phyloP scores from a whole-genome alignment of 2,329 filamentous ascomycete species.

The Thielaviopsis populi region DNA sequence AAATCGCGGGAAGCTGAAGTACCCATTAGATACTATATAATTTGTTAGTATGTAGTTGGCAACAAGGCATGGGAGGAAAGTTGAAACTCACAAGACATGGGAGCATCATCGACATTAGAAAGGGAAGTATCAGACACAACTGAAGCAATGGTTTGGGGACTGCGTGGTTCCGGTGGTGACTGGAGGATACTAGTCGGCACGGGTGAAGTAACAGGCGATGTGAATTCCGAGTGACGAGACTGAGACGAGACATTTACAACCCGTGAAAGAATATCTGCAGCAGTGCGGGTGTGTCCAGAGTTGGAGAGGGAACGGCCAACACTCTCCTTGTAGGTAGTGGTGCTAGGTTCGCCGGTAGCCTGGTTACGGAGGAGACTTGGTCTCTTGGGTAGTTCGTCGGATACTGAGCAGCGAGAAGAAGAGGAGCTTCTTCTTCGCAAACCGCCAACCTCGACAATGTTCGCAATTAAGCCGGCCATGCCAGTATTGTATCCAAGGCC shows the following conservation, averaged over 20 bases:
- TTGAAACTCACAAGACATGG: conserved; percentile 21
- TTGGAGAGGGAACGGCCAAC: conserved; percentile 13
- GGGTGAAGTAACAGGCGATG: conserved; percentile 13
- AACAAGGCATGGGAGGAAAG: conserved; percentile 17
- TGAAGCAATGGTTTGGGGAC: conserved; percentile 7
- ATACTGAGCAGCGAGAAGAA: conserved; percentile 16
- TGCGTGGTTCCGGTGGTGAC: conserved; percentile 5
- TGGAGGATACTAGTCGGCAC: neutral
- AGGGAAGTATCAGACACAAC: neutral
- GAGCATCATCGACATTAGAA: conserved; percentile 8
- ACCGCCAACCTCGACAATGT: conserved; percentile 14
- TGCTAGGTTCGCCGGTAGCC: conserved; percentile 13
- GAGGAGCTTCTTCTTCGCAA: conserved; percentile 15
- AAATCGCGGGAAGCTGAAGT: conserved; percentile 62
- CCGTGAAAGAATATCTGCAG: conserved; percentile 15
- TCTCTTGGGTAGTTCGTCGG: conserved; percentile 12
- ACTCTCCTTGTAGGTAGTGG: conserved; percentile 14
- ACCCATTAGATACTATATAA: conserved; percentile 23
- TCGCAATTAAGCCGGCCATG: conserved; percentile 16
- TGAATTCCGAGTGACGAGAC: neutral
- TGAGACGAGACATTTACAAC: conserved; percentile 14
- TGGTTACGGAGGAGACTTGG: conserved; percentile 16
- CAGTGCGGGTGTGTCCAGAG: conserved; percentile 13
- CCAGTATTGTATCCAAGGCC: conserved; percentile 10
- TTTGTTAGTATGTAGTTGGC: neutral